phyloP scores from a whole-genome alignment of 306 rosid species.

The Malus fusca region DNA sequence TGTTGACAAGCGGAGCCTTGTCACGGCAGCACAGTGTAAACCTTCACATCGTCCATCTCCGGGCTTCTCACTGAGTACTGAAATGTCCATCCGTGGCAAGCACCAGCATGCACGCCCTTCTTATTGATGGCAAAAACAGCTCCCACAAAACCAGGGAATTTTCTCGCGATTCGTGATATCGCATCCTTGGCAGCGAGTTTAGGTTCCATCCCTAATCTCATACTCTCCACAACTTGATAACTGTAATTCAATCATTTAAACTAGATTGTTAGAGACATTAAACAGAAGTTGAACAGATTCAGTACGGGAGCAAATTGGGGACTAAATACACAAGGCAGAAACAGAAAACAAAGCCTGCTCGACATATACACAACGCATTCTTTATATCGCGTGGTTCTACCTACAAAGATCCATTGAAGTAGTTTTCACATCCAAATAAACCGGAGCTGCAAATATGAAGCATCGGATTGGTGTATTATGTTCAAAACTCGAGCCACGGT shows the following conservation, averaged over 20 bases:
- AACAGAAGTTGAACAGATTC: neutral
- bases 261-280: neutral
- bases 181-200: slow-evolving; percentile 75
- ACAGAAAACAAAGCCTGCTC: neutral
- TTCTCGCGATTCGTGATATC: slow-evolving; percentile 59
- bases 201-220: slow-evolving; percentile 91
- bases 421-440: neutral
- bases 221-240: slow-evolving; percentile 95
- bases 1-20: neutral
- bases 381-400: neutral
- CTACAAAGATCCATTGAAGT: neutral
- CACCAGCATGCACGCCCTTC: slow-evolving; percentile 79
- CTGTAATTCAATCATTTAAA: slow-evolving; percentile 35
- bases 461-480: neutral
- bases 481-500: neutral
- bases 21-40: slow-evolving; percentile 70
- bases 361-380: neutral
- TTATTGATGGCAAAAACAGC: slow-evolving; percentile 72
- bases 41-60: slow-evolving; percentile 62
- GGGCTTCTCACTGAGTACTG: slow-evolving; percentile 76
- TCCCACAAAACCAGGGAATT: slow-evolving; percentile 69
- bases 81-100: slow-evolving; percentile 94
- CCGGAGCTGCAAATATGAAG: neutral
- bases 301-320: neutral
- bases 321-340: neutral